Evolutionary conservation across 208 protist genomes (phyloP).

Genomic region (Angomonas deanei): DNA sequence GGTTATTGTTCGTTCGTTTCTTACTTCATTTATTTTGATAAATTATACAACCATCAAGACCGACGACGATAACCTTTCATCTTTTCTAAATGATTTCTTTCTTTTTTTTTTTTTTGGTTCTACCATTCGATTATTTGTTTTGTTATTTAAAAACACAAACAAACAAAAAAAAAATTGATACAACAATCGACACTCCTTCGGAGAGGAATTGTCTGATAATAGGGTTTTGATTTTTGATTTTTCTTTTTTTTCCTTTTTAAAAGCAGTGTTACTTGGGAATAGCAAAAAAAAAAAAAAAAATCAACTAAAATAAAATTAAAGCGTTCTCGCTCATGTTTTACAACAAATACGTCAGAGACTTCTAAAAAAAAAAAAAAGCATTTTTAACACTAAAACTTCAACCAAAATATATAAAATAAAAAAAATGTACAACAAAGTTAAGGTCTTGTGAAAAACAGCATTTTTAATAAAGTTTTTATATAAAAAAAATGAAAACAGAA

Average conservation of each 20-base stretch:
- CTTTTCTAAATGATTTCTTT: too few species aligned
- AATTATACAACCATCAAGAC: too few species aligned
- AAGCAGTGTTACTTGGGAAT: neutral
- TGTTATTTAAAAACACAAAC: conserved; percentile 9
- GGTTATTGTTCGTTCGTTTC: too few species aligned
- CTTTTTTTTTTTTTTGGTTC: conserved; percentile 5
- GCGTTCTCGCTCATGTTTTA: neutral
- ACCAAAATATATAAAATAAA: neutral
- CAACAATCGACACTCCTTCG: neutral
- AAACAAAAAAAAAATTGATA: conserved; percentile 12
- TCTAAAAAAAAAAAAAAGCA: conserved; percentile 3
- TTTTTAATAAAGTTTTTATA: neutral
- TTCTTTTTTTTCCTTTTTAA: too few species aligned
- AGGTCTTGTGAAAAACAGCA: neutral
- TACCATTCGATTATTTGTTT: neutral
- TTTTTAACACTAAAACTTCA: too few species aligned
- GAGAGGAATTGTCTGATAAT: neutral
- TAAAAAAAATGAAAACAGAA: neutral
- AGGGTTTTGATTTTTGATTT: neutral
- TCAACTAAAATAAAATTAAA: conserved; percentile 5
- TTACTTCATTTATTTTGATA: too few species aligned
- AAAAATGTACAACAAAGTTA: neutral
- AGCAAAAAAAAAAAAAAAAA: conserved; percentile 11
- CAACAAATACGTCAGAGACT: conserved; percentile 10
- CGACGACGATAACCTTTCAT: too few species aligned